Evolutionary conservation across 2,329 filamentous ascomycete species (phyloP).

Genomic region (Talaromyces sp.): DNA sequence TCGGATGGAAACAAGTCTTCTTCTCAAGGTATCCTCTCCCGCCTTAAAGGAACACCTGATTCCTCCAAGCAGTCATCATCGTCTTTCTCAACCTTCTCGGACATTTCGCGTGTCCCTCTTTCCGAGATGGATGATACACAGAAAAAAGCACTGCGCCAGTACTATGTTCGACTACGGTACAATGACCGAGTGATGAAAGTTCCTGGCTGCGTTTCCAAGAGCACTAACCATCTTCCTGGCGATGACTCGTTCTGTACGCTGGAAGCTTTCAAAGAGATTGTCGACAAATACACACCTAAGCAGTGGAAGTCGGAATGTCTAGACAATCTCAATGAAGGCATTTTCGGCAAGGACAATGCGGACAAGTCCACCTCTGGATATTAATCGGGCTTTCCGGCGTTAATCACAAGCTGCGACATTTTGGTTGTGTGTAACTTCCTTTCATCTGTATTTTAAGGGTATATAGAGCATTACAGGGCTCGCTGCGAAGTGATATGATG

Average conservation of each 20-base stretch:
- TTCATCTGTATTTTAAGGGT: not conserved
- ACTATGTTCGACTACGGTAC: conserved; percentile 86
- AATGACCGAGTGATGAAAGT: conserved; percentile 79
- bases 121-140: conserved; percentile 23
- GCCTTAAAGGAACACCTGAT: conserved; percentile 18
- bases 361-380: conserved; percentile 33
- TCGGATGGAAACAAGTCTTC: conserved; percentile 17
- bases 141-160: conserved; percentile 43
- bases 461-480: not conserved
- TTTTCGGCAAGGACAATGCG: conserved; percentile 41
- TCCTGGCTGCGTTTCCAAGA: conserved; percentile 65
- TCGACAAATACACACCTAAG: conserved; percentile 79
- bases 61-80: conserved; percentile 5
- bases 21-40: conserved; percentile 24
- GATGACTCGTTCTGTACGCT: conserved; percentile 89
- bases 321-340: conserved; percentile 50
- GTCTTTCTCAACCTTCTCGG: conserved; percentile 23
- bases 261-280: conserved; percentile 84
- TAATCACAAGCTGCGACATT: not conserved
- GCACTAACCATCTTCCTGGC: conserved; percentile 77
- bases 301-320: conserved; percentile 67
- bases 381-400: conserved; percentile 16
- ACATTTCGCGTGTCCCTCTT: conserved; percentile 29
- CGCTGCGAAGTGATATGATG: not conserved
- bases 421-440: not conserved